Conservation (phyloP, 2,329 filamentous ascomycete species). For the Claviceps sp. region DNA sequence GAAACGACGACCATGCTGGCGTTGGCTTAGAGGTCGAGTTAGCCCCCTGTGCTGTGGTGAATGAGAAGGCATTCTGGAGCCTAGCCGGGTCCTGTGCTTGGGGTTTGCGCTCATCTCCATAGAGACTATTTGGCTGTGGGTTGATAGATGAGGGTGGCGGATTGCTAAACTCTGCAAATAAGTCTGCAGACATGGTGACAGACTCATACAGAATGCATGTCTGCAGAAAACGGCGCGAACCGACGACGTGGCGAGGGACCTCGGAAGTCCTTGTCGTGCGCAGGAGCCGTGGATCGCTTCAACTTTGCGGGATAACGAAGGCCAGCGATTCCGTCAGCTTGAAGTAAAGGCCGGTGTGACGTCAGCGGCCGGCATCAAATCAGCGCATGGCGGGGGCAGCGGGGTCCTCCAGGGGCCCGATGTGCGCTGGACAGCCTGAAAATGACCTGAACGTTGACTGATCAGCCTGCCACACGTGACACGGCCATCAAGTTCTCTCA, state of each 20-base stretch:
- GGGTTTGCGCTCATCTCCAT: slow-evolving; percentile 6
- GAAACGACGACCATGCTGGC: slow-evolving; percentile 21
- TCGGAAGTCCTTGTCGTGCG: neutral
- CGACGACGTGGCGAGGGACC: neutral
- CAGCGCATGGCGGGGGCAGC: neutral
- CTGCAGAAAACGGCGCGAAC: neutral
- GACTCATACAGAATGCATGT: neutral
- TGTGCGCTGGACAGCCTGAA: neutral
- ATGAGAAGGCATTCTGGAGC: slow-evolving; percentile 15
- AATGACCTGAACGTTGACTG: neutral
- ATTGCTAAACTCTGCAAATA: slow-evolving; percentile 49
- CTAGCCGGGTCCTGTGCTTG: slow-evolving; percentile 3
- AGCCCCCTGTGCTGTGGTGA: slow-evolving; percentile 9
- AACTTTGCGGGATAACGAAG: no score
- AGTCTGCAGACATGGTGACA: slow-evolving; percentile 46
- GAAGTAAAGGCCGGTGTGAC: neutral
- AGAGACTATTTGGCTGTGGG: slow-evolving; percentile 6
- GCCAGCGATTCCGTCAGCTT: no score
- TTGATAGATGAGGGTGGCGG: slow-evolving; percentile 23
- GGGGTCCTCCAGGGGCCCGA: neutral
- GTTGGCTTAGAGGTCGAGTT: slow-evolving; percentile 8
- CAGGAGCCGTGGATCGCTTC: neutral
- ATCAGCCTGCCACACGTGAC: no score
- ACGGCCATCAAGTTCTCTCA: no score
- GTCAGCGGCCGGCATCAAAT: neutral